Percentiles rank a stretch among this genome's conserved stretches.
phyloP scores from a whole-genome alignment of 106 monocot species.

The Dactylorhiza incarnata region DNA sequence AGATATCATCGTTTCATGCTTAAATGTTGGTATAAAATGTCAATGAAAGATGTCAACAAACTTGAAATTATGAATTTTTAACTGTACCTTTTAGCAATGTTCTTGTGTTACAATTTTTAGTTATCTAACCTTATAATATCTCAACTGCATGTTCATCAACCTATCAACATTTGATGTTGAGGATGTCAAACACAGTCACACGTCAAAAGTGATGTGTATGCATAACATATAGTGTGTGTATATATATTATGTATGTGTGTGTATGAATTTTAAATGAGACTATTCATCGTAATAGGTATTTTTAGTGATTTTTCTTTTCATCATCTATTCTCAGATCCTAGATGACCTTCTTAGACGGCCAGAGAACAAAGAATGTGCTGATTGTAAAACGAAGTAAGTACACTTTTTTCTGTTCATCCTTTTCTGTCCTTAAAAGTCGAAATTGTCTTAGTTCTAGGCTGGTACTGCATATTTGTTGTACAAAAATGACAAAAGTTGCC shows the following conservation, averaged over 20 bases:
- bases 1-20: no score
- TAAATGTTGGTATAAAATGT: no score
- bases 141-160: no score
- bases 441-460: neutral
- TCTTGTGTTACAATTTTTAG: no score
- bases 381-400: constrained; percentile 57
- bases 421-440: neutral
- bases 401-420: neutral
- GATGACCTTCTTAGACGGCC: constrained; percentile 65
- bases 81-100: no score
- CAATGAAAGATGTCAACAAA: no score
- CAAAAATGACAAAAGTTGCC: neutral
- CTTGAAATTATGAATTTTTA: no score
- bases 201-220: no score
- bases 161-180: no score
- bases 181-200: no score
- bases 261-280: neutral
- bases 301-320: neutral
- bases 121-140: no score
- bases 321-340: constrained; percentile 31
- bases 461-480: neutral
- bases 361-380: constrained; percentile 58
- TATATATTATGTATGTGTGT: neutral
- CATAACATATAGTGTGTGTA: no score
- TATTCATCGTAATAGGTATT: neutral